phyloP scores from a whole-genome alignment of 148 eudicot genomes.

The Rhododendron kiyosumense region DNA sequence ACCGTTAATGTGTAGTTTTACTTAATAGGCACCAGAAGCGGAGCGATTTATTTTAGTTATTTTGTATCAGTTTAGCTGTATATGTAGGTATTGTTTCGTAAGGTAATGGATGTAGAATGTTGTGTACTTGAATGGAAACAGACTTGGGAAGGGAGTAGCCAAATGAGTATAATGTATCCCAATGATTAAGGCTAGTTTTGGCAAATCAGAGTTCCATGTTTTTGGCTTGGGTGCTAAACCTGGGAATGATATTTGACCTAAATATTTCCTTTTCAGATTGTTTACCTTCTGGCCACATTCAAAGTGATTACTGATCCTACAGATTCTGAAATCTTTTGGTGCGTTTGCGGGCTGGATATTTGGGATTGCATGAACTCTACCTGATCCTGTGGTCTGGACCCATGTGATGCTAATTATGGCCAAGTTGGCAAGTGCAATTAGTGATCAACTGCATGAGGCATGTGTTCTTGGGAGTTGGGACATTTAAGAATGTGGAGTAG shows the following conservation, averaged over 20 bases:
- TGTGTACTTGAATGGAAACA: not conserved
- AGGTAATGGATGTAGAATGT: not conserved
- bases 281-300: not conserved
- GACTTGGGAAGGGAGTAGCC: not conserved
- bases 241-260: not conserved
- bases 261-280: not conserved
- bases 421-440: too few species aligned
- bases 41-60: not conserved
- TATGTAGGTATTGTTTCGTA: not conserved
- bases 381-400: too few species aligned
- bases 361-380: too few species aligned
- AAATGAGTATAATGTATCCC: not conserved
- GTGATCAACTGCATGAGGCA: too few species aligned
- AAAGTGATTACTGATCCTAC: not conserved
- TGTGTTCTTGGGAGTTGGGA: too few species aligned
- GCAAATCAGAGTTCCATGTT: not conserved
- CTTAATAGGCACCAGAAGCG: not conserved
- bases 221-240: not conserved
- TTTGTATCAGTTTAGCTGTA: not conserved
- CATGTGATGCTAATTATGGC: too few species aligned
- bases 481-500: too few species aligned
- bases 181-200: not conserved
- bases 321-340: not conserved
- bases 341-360: too few species aligned
- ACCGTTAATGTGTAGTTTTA: not conserved